Evolutionary conservation across 2,329 filamentous ascomycete species (phyloP).

Genomic region (Rhytidhysteron rufulum): DNA sequence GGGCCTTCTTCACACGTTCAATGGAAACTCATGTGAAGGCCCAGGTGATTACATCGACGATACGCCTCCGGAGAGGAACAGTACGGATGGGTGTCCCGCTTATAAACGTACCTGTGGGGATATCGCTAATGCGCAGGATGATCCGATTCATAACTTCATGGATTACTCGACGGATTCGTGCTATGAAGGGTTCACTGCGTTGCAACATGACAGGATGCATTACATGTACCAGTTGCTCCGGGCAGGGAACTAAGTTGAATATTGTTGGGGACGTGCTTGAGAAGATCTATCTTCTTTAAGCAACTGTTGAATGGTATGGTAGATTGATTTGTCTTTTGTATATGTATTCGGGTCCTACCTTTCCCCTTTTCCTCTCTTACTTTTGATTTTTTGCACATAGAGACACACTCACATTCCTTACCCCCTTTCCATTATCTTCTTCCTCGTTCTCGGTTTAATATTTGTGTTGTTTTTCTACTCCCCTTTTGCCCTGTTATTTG

Average conservation of each 20-base stretch:
- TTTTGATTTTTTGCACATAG: background rate
- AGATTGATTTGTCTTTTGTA: background rate
- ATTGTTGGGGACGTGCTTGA: too few species aligned
- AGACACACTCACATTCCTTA: too few species aligned
- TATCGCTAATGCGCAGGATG: constrained; percentile 35
- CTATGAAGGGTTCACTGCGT: constrained; percentile 50
- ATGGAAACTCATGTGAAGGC: constrained; percentile 43
- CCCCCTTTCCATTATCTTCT: background rate
- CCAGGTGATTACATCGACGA: constrained; percentile 44
- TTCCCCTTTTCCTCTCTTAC: background rate
- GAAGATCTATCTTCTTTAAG: background rate
- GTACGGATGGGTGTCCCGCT: constrained; percentile 54
- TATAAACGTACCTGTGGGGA: constrained; percentile 50
- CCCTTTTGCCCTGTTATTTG: background rate
- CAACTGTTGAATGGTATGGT: background rate
- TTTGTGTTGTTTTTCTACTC: background rate
- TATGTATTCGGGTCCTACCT: background rate
- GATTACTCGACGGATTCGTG: constrained; percentile 56
- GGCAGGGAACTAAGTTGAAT: constrained; percentile 29
- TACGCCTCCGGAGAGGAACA: constrained; percentile 38
- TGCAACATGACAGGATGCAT: constrained; percentile 50
- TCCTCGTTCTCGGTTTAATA: background rate
- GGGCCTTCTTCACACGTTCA: constrained; percentile 45
- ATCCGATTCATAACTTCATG: constrained; percentile 59
- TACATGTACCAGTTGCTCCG: constrained; percentile 49